Evolutionary conservation across 805 yeast genomes (phyloP).

Genomic region (Schwanniomyces vanrijiae): DNA sequence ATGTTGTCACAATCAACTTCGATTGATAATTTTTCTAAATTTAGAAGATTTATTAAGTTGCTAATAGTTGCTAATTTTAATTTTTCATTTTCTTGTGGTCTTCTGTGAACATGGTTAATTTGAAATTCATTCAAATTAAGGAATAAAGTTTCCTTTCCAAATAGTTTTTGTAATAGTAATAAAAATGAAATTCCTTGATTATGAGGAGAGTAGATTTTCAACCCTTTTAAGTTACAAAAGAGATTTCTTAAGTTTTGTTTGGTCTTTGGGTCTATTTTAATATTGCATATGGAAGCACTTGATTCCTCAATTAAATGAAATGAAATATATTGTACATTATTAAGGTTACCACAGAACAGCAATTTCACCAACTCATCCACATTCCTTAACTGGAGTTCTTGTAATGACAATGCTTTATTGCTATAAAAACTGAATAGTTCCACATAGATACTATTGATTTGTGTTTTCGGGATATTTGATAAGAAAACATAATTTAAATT

Average conservation of each 20-base stretch:
- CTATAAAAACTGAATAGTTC: slow-evolving; percentile 9
- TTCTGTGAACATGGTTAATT: slow-evolving; percentile 13
- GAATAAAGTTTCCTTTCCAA: slow-evolving; percentile 1
- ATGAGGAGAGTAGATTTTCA: slow-evolving; percentile 10
- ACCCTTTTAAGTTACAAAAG: slow-evolving; percentile 1
- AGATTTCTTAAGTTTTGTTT: background rate
- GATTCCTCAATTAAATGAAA: background rate
- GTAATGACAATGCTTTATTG: slow-evolving; percentile 1
- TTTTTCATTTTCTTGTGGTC: slow-evolving; percentile 5
- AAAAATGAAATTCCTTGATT: slow-evolving; percentile 9
- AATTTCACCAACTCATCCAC: slow-evolving; percentile 6
- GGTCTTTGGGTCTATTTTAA: background rate
- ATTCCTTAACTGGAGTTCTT: slow-evolving; percentile 7
- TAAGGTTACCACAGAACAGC: background rate
- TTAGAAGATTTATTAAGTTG: slow-evolving; percentile 2
- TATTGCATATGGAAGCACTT: background rate
- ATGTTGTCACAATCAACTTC: slow-evolving; percentile 11
- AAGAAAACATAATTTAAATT: slow-evolving; percentile 5
- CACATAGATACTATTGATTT: slow-evolving; percentile 7
- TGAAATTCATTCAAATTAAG: slow-evolving; percentile 2
- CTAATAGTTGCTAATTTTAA: slow-evolving; percentile 3
- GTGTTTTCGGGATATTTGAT: slow-evolving; percentile 11
- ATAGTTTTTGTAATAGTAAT: background rate
- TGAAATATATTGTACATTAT: background rate
- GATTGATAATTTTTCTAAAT: slow-evolving; percentile 1